These are phyloP conservation scores for Lojkania enalia DNA, from an alignment of 2,329 filamentous ascomycete species.

Conservation along the genomic window DNA sequence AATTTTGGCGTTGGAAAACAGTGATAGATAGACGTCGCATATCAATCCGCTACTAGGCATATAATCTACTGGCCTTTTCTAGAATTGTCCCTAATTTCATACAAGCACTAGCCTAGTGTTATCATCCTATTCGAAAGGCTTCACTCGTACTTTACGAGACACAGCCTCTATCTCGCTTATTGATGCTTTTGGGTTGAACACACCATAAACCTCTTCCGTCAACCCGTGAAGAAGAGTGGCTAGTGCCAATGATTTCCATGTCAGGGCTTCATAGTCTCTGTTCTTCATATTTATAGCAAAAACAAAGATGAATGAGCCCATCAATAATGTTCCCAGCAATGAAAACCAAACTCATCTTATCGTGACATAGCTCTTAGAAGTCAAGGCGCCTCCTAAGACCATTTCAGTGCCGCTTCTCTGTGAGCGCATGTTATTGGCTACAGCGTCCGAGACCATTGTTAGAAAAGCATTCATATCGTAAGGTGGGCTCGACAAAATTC, in stretches of 20 bases:
- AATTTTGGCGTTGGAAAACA: too few relatives aligned
- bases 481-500: constrained; percentile 15
- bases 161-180: constrained; percentile 21
- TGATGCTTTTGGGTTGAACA: constrained; percentile 9
- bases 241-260: constrained; percentile 25
- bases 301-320: constrained; percentile 16
- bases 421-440: constrained; percentile 19
- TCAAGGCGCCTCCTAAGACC: constrained; percentile 18
- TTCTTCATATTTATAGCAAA: constrained; percentile 16
- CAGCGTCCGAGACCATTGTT: constrained; percentile 10
- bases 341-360: constrained; percentile 22
- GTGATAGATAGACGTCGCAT: too few relatives aligned
- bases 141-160: constrained; percentile 12
- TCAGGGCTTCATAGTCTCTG: constrained; percentile 1
- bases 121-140: constrained; percentile 5
- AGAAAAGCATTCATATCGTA: constrained; percentile 16
- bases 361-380: constrained; percentile 13
- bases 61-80: too few relatives aligned
- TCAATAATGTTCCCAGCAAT: constrained; percentile 14
- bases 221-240: constrained; percentile 23
- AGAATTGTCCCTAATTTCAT: too few relatives aligned
- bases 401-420: constrained; percentile 8
- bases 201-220: constrained; percentile 15
- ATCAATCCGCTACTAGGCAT: too few relatives aligned
- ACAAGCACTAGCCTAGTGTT: constrained; percentile 4